These are phyloP conservation scores for Leonotis leonurus DNA, from an alignment of 257 asterid species.

Conservation along the genomic window DNA sequence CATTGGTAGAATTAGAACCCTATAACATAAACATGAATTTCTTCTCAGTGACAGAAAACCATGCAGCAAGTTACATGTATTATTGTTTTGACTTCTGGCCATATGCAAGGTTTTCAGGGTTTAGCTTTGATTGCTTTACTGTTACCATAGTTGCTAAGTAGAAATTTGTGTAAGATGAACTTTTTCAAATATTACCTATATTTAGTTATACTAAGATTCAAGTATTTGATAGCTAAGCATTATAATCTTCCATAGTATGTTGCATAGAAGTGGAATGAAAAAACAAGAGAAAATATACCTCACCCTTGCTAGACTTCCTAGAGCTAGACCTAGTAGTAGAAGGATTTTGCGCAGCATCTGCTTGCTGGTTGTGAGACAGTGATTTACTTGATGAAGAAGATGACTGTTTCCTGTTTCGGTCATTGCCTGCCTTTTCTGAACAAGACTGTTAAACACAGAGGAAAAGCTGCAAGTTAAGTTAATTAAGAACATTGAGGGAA, in stretches of 20 bases:
- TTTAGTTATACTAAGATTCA: background rate
- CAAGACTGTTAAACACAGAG: constrained; percentile 23
- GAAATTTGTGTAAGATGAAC: background rate
- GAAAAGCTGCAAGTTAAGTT: constrained; percentile 1
- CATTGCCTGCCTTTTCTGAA: constrained; percentile 36
- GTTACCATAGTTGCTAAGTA: background rate
- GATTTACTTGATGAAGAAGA: constrained; percentile 14
- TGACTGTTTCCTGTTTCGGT: constrained; percentile 35
- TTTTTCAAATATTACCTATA: background rate
- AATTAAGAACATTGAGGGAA: background rate
- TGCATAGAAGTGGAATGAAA: background rate
- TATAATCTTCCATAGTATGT: background rate
- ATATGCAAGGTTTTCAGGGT: background rate
- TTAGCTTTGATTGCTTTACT: background rate
- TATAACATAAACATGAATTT: constrained; percentile 30
- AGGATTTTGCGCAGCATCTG: constrained; percentile 24
- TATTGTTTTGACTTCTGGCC: background rate
- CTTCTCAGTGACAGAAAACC: constrained; percentile 5
- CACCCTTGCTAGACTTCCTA: constrained; percentile 47
- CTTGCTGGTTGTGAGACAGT: constrained; percentile 29
- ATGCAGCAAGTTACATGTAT: background rate
- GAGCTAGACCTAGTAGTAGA: constrained; percentile 24
- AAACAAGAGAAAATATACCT: constrained; percentile 36
- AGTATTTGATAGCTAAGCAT: background rate
- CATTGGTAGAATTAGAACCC: constrained; percentile 65